phyloP scores from a whole-genome alignment of 2,329 filamentous ascomycete genomes.

The Fusarium begoniae region DNA sequence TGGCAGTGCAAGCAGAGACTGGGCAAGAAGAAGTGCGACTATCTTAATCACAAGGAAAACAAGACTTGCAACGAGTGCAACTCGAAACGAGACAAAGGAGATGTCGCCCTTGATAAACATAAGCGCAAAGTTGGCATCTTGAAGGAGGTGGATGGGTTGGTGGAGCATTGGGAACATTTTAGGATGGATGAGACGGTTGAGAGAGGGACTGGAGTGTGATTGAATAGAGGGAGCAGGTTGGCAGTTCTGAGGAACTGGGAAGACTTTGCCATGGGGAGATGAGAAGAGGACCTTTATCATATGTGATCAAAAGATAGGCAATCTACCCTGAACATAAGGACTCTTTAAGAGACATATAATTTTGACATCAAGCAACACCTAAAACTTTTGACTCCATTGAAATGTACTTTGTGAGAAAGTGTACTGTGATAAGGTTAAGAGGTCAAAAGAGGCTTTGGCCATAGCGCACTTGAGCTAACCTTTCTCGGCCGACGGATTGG shows the following conservation, averaged over 20 bases:
- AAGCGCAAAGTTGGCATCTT: not conserved
- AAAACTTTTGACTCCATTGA: too few species aligned
- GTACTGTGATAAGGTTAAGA: not conserved
- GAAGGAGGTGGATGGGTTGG: not conserved
- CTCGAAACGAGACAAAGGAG: not conserved
- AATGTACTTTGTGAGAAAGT: not conserved
- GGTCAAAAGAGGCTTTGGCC: not conserved
- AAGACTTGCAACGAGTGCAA: accelerated
- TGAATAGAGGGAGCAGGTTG: accelerated
- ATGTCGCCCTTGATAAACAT: not conserved
- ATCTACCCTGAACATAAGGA: too few species aligned
- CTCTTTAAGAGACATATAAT: too few species aligned
- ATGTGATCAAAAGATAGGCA: too few species aligned
- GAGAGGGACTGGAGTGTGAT: accelerated
- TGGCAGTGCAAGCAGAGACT: not conserved
- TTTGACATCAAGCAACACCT: not conserved
- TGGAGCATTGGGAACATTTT: not conserved
- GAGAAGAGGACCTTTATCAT: accelerated
- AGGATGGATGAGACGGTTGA: accelerated
- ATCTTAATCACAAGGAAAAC: not conserved
- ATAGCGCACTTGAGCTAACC: not conserved
- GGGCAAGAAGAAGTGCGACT: not conserved
- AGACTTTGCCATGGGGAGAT: not conserved
- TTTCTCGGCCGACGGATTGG: too few species aligned
- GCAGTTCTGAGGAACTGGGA: too few species aligned